These are phyloP conservation scores for Deinandra increscens DNA, from an alignment of 129 eudicot species.

Conservation along the genomic window DNA sequence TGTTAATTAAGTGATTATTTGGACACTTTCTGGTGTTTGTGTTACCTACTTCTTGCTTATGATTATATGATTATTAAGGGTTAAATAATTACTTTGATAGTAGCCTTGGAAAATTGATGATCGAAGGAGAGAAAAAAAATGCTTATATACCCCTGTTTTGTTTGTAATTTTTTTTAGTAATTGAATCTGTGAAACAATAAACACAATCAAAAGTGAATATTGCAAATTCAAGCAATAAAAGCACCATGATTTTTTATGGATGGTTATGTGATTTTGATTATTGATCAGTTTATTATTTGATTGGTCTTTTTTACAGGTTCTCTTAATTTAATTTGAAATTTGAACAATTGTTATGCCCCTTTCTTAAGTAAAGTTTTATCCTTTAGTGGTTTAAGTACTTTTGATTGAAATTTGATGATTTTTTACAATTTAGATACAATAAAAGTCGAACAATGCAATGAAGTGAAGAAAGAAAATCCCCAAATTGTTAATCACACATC, in stretches of 20 bases:
- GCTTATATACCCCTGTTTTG: background rate
- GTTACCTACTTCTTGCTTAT: background rate
- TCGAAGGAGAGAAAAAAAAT: background rate
- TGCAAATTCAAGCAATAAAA: background rate
- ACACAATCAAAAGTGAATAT: background rate
- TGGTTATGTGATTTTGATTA: background rate
- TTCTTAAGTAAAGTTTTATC: conserved; percentile 27
- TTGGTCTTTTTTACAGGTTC: background rate
- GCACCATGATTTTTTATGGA: background rate
- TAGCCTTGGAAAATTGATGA: background rate
- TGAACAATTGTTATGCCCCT: conserved; percentile 20
- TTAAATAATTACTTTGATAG: background rate
- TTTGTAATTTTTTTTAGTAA: background rate
- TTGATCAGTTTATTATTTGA: background rate
- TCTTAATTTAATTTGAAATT: conserved; percentile 7
- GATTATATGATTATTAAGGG: background rate
- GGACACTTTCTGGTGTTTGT: background rate
- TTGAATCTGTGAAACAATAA: background rate
- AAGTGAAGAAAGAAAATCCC: conserved; percentile 42
- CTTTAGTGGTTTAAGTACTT: conserved; percentile 30
- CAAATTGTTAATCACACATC: conserved; percentile 37
- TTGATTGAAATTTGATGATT: conserved; percentile 1
- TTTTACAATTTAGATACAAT: conserved; percentile 35
- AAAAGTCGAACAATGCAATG: conserved; percentile 30
- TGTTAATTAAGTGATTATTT: background rate